Evolutionary conservation across 2,329 filamentous ascomycete genomes (phyloP).

Genomic region (Fusarium haematococcum): DNA sequence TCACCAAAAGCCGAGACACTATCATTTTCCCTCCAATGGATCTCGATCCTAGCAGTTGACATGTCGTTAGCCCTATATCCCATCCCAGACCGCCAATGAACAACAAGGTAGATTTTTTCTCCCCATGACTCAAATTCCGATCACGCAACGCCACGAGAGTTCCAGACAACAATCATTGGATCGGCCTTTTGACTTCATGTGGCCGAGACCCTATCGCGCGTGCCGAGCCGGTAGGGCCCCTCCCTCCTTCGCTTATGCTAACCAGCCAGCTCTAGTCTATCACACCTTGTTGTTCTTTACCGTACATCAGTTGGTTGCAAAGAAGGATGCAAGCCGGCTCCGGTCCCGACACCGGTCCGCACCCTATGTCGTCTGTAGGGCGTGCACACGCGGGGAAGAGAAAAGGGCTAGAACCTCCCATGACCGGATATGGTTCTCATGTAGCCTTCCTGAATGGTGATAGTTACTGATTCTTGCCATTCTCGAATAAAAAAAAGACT

Average conservation of each 20-base stretch:
- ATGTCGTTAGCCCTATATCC: background rate
- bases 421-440: slow-evolving; percentile 13
- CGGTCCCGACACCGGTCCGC: slow-evolving; percentile 24
- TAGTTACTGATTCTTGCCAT: background rate
- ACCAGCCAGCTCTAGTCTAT: background rate
- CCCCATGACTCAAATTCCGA: slow-evolving; percentile 14
- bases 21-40: background rate
- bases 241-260: background rate
- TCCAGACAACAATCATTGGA: background rate
- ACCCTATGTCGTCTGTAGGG: background rate
- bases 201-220: background rate
- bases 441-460: slow-evolving; percentile 5
- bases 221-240: background rate
- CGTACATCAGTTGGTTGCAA: background rate
- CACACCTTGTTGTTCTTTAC: background rate
- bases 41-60: background rate
- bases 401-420: slow-evolving; percentile 18
- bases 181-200: background rate
- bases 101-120: background rate
- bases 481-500: background rate
- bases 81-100: background rate
- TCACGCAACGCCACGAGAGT: slow-evolving; percentile 28
- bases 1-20: background rate
- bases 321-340: slow-evolving; percentile 1
- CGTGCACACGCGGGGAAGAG: background rate